Base-by-base conservation (phyloP, 2,329 filamentous ascomycete genomes). In the Xylariales sp. region DNA sequence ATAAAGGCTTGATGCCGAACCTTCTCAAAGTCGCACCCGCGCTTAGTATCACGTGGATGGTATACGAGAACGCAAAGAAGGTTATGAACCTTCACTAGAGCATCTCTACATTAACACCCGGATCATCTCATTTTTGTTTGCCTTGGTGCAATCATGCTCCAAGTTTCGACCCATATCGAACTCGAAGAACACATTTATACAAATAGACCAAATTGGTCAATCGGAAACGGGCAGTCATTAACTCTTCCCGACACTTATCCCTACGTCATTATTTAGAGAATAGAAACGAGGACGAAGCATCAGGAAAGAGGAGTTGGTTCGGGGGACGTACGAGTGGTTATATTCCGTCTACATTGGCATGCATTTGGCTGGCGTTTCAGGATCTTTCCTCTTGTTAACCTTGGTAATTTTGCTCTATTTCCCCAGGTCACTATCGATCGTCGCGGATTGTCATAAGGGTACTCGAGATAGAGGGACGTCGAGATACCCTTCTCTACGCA, bases 1-100 rank as follows among this genome's bases (percentile, higher is more conserved):
- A 97, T 85, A 97, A 97, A 81, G 96, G 96, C 1, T 84, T 98
- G 71, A 97, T 95, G 49, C 96, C 96, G 5, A 99, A 98, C 78
- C 84, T 99, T 46, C 85, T 99, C 74, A 99, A 99, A 83, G 96
- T 99, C 43, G 94, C 96, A 9, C 96, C 96, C 1, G 94, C 96
- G 36, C 91, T 99, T 62, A 97, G 94, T 75, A 98, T 99, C 78
- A 94, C 93, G 62, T 97, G 96, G 85, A 89, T 97, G 75, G 92
- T 96, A 68, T 97, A 97, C 77, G 94, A 97, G 82, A 96, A 96
- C 77, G 89, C 92, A 63, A 97, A 97, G 84, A 88, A 86, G 74
- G 78, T 92, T 41, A 83, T 97, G 72, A 80, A 83, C 14, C 76
- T 90, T 74, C 83, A 85, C 71, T 84, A 75, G 62, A 45, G 49